Base-by-base conservation (phyloP, 2,329 filamentous ascomycete species). In the Fusarium chuoi region DNA sequence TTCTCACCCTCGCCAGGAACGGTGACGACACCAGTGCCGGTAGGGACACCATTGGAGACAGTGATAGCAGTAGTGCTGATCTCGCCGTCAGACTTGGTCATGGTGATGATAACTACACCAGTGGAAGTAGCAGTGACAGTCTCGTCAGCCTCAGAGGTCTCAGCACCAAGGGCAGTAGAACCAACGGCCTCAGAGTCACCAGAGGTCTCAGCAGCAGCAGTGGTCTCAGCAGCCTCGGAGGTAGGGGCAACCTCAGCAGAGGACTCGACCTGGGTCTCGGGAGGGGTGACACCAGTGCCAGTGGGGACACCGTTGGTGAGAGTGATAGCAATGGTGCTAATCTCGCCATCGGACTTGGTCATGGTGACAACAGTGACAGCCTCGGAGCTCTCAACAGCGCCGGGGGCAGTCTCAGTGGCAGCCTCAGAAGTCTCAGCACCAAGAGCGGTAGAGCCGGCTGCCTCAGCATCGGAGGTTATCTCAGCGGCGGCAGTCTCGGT, bases 41-140 rank as follows among this genome's bases (percentile, higher is more conserved):
- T 65, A 46, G 71, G 71, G 24, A 61, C 45, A 24, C 57, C 74
- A 35, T 59, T 62, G 42, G 54, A 63, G 24, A 76, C 57, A 24
- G 62, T 70, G 28, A 75, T 55, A 30, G 70, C 62, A 42, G 69
- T 70, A 22, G 62, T 51, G 55, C 75, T 74, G 24, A 68, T 46
- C 57, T 74, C 75, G 2, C 69, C 71, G 24, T 69, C 58, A 35
- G 68, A 54, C 65, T 75, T 71, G 33, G 75, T 73, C 65, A 78
- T 71, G 44, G 65, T 68, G 35, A 68, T 68, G 20, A 68, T 36
- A 62, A 68, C 63, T 30, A 68, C 65, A 22, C 63, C 65, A 24
- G 63, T 62, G 14, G 46, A 22, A 13, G 55, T 55, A 54, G 46
- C 46, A 62, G 65, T 68, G 24, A 45, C 58, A 17, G 65, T 64